Base-by-base conservation (phyloP, 495 filamentous ascomycete species). In the Daldinia bambusicola region DNA sequence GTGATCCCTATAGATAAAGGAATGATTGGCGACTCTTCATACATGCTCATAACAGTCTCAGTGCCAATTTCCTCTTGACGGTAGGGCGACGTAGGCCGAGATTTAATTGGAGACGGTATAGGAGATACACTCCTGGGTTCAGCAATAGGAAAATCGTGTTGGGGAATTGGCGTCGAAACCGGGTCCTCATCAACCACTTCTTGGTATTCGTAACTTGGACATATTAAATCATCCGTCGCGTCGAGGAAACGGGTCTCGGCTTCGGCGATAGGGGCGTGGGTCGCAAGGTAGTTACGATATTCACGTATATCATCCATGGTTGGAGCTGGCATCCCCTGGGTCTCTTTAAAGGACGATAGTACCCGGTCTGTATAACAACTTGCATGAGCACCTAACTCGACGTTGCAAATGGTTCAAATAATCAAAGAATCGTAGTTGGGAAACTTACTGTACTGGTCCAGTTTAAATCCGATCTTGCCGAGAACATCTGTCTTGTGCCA, bases 361-460 rank as follows among this genome's bases (percentile, higher is more conserved):
- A 91, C 87, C 60, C 88, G 88, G 66, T 93, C 91, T 94, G 63
- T 1, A 31, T 4, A 30, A 37, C n/a, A 10, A 55, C 62, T n/a
- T 32, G 18, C 7, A 66, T 75, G 30, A 69, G 62, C 22, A 53
- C 26, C 26, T 26, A 26, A 26, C 26, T 26, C 3, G 3, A 26
- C 32, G 31, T 55, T 32, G 7, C 7, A n/a, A 60, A 72, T 55
- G 50, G 61, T 16, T 60, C 34, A 26, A 67, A 40, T 5, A 52
- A 40, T 52, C 18, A 20, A 14, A 26, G 37, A 57, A 62, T 31
- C 57, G 32, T 34, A 57, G 52, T 38, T 16, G 50, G 55, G 6
- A 14, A 48, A 13, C 92, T 79, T 80, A 95, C 93, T 95, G 74
- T 97, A 97, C 74, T 95, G 92, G 34, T 88, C 87, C 4, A 93